Base-by-base conservation (phyloP, 768 basidiomycete species). In the Pulveroboletus sp. region DNA sequence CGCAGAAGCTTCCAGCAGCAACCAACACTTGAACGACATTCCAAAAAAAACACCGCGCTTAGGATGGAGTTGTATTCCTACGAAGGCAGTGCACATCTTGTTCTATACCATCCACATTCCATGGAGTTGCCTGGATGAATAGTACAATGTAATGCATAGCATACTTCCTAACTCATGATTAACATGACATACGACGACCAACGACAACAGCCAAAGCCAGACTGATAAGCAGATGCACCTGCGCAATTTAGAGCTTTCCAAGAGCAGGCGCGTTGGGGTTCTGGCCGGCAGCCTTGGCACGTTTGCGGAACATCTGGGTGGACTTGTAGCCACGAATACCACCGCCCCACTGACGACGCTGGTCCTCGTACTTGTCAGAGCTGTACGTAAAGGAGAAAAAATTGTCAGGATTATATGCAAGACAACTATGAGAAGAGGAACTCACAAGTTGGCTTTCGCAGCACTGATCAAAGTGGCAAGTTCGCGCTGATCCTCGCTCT, bases 401-500 rank as follows among this genome's bases (percentile, higher is more conserved):
- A n/a, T 6, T 16, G 29, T 62, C 14, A 65, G 40, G 31, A 6
- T 25, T 19, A 13, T 32, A 36, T 7, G 20, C 5, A 27, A 27
- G 19, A 13, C 11, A 36, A 24, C 4, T 6, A 23, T 23, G 6
- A 2, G 9, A 12, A 16, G 9, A 16, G 31, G 8, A 47, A 81
- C 93, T 51, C 70, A 90, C 93, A 94, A 98, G 80, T 97, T 99
- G 54, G 92, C 90, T 79, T 97, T 97, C 59, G 92, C 83, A 52
- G 95, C 94, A 60, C 84, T 86, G 65, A 97, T 79, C 63, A 98
- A 79, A 57, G 88, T 97, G 36, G 92, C 86, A 46, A 97, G 86
- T 53, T 97, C 94, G 53, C 89, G 85, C 67, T 85, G 78, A 75
- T 98, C 95, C 74, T 97, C 95, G 68, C 85, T 87, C 75, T 82